Evolutionary conservation across 1,284 basidiomycete species (phyloP), one percentile per base, ranked within the genome.

Genomic region (Ganoderma resinaceum): DNA sequence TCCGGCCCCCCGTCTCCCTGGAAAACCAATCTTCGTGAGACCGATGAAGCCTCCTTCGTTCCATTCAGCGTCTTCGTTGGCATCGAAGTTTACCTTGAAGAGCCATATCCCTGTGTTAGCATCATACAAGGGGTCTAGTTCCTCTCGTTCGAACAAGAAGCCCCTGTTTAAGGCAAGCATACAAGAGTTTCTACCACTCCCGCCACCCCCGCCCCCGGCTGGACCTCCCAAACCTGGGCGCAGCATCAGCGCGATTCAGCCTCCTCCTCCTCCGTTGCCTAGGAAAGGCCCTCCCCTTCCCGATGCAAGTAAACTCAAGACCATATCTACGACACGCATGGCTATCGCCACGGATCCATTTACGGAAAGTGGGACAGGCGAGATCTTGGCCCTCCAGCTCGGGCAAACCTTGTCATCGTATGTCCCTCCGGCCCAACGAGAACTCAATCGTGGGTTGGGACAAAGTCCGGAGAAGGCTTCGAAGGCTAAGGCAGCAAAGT

Each of bases 401-500:
- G 79, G 78, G 62, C 80, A 82, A 67, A 74, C 80, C 35, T 77
- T 79, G 31, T 74, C 77, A 3, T 75, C 61, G 0, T 80, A 78
- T 57, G 71, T 79, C 8, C 74, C 76, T 2, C 73, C 75, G 7
- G 74, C 70, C 20, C 82, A 85, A 63, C 79, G 77, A 64, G 77
- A 80, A 73, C 70, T 82, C 70, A 72, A 74, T 73, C 79, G 82
- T 29, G 84, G 84, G 0, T 64, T 85, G 49, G 78, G 80, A 43
- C 75, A 84, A 61, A 86, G 83, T 71, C 85, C 85, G 0, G 81
- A 83, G 71, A 86, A 84, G 76, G 73, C 76, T 59, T 77, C 76
- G n/a, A 79, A 81, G 71, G 72, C 33, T 20, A 78, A 78, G 65
- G 65, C 73, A 20, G 70, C 77, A 26, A 80, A 77, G 72, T 82